A percentile compares a stretch with the other conserved stretches of the same genome.
These are phyloP conservation scores for Diospyros kaki DNA, from an alignment of 148 eudicot genomes.

Conservation along the genomic window DNA sequence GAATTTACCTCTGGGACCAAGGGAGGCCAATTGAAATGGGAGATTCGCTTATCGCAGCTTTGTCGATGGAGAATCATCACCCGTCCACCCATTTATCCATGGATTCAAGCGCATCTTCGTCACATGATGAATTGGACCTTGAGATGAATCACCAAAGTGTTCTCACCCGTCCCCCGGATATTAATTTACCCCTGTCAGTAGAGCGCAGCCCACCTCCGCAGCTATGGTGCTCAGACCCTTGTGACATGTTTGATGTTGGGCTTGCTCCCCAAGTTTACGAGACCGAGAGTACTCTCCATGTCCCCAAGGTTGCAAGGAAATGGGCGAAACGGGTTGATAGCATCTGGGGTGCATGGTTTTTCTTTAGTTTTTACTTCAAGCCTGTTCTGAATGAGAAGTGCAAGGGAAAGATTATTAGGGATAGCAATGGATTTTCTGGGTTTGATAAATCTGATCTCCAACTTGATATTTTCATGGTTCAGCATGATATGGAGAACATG, in stretches of 20 bases:
- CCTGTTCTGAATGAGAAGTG: conserved; percentile 39
- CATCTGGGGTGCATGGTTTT: conserved; percentile 44
- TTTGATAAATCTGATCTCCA: conserved; percentile 36
- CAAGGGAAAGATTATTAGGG: conserved; percentile 25
- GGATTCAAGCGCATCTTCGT: conserved; percentile 41
- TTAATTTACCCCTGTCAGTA: conserved; percentile 43
- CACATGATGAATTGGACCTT: conserved; percentile 40
- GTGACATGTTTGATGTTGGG: conserved; percentile 36
- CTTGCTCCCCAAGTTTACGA: conserved; percentile 27
- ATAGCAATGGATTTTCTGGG: conserved; percentile 28
- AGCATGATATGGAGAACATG: conserved; percentile 46
- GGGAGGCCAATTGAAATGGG: conserved; percentile 31
- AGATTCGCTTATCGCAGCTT: conserved; percentile 28
- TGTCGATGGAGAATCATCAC: conserved; percentile 38
- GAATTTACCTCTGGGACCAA: conserved; percentile 12
- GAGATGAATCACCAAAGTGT: conserved; percentile 39
- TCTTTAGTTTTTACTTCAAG: conserved; percentile 39
- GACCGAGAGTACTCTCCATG: conserved; percentile 19
- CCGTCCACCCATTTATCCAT: conserved; percentile 41
- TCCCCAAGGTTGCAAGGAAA: conserved; percentile 26
- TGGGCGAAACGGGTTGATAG: conserved; percentile 35
- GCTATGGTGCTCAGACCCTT: conserved; percentile 31
- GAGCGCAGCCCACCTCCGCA: conserved; percentile 41
- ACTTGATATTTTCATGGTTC: conserved; percentile 35
- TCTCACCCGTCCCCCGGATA: conserved; percentile 42